phyloP scores from a whole-genome alignment of 352 stramenopile genomes.

The Globisporangium radiosum region DNA sequence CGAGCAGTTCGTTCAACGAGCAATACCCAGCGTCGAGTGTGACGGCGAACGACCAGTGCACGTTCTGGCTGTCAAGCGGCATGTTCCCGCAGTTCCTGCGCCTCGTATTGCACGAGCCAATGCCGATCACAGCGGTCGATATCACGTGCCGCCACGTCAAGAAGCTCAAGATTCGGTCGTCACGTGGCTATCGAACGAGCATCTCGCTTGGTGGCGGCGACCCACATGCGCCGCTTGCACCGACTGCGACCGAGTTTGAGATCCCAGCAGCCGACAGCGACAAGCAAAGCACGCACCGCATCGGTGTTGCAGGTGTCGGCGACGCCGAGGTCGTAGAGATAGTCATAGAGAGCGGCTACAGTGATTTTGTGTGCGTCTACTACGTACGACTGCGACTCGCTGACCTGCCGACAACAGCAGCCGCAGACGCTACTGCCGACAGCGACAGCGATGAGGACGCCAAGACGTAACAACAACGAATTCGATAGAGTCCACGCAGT shows the following conservation, averaged over 20 bases:
- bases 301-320: constrained; percentile 19
- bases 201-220: constrained; percentile 18
- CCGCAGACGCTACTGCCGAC: not conserved
- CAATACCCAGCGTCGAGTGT: constrained; percentile 39
- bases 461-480: constrained; percentile 6
- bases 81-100: constrained; percentile 72
- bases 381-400: constrained; percentile 25
- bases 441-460: constrained; percentile 1
- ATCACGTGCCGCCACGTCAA: constrained; percentile 62
- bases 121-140: constrained; percentile 48
- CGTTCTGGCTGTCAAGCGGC: constrained; percentile 63
- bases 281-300: constrained; percentile 50
- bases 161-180: constrained; percentile 46
- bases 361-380: constrained; percentile 67
- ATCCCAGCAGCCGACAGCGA: constrained; percentile 28
- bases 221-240: not conserved
- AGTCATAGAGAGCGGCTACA: constrained; percentile 57
- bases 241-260: constrained; percentile 19
- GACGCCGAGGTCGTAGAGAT: constrained; percentile 50
- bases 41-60: constrained; percentile 38
- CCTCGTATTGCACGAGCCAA: constrained; percentile 53
- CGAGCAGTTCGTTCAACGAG: constrained; percentile 63
- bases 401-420: constrained; percentile 18
- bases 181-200: constrained; percentile 18
- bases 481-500: not conserved